phyloP scores from a whole-genome alignment of 805 yeast species.

The Candida coleopterorum region DNA sequence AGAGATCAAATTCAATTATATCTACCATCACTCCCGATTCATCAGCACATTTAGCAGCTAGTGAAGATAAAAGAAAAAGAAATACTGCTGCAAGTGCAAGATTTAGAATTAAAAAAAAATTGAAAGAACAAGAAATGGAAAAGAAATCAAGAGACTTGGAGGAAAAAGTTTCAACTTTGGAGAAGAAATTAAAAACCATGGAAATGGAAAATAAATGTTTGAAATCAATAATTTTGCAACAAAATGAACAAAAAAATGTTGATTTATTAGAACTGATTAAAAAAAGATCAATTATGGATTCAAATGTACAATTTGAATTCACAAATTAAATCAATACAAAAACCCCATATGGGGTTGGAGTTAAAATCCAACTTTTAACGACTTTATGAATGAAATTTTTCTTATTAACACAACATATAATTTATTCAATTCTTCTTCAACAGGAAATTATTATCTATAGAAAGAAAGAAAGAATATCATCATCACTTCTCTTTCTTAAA shows the following conservation, averaged over 20 bases:
- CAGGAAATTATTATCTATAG: slow-evolving; percentile 8
- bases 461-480: no score
- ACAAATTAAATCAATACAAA: slow-evolving; percentile 19
- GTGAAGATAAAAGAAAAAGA: slow-evolving; percentile 72
- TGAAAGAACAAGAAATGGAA: slow-evolving; percentile 90
- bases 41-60: slow-evolving; percentile 22
- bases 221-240: slow-evolving; percentile 77
- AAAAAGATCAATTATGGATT: slow-evolving; percentile 39
- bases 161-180: slow-evolving; percentile 61
- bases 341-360: neutral
- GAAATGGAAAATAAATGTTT: slow-evolving; percentile 92
- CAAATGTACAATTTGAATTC: slow-evolving; percentile 26
- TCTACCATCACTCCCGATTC: neutral
- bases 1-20: slow-evolving; percentile 1
- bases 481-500: no score
- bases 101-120: slow-evolving; percentile 85
- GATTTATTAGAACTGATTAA: slow-evolving; percentile 51
- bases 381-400: slow-evolving; percentile 1
- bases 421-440: slow-evolving; percentile 19
- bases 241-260: slow-evolving; percentile 53
- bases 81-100: slow-evolving; percentile 95
- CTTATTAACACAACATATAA: neutral
- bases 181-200: slow-evolving; percentile 70
- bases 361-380: slow-evolving; percentile 21
- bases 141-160: slow-evolving; percentile 65